A percentile compares a stretch with the other conserved stretches of the same genome.
phyloP scores from a whole-genome alignment of 371 early-diverging fungal species.

The Hamiltosporidium tvaerminnensis region DNA sequence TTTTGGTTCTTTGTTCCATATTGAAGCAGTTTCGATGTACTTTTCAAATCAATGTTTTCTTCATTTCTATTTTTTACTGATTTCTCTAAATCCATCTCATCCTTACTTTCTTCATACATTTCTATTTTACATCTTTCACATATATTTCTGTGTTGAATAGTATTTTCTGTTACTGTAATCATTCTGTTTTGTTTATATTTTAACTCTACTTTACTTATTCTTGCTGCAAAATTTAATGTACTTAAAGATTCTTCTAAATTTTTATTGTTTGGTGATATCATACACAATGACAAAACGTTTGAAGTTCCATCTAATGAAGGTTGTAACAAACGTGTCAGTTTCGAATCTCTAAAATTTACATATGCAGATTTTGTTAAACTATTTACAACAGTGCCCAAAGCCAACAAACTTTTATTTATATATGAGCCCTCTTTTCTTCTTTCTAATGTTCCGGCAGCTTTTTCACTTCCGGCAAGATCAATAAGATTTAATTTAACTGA shows the following conservation, averaged over 20 bases:
- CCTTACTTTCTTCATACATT: background rate
- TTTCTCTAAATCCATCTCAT: background rate
- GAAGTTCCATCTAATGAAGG: conserved; percentile 69
- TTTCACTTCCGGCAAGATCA: conserved; percentile 98
- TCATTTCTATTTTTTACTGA: background rate
- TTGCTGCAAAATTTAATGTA: conserved; percentile 80
- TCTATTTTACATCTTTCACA: too few relatives aligned
- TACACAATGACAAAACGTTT: conserved; percentile 94
- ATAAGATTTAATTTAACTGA: conserved; percentile 61
- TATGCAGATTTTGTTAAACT: conserved; percentile 55
- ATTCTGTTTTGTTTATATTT: background rate
- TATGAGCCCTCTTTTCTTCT: conserved; percentile 77
- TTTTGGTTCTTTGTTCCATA: background rate
- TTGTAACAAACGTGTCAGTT: conserved; percentile 70
- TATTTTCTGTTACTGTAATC: background rate
- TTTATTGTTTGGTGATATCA: conserved; percentile 63
- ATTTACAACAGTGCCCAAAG: conserved; percentile 76
- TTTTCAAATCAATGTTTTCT: background rate
- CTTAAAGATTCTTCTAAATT: conserved; percentile 69
- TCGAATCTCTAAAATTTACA: background rate
- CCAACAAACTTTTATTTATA: conserved; percentile 80
- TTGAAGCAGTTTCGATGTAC: background rate
- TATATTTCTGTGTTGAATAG: background rate
- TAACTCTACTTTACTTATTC: background rate
- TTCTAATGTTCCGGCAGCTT: conserved; percentile 64